Evolutionary conservation across 1,284 basidiomycete genomes (phyloP).

Genomic region (Golubevia pallescens): DNA sequence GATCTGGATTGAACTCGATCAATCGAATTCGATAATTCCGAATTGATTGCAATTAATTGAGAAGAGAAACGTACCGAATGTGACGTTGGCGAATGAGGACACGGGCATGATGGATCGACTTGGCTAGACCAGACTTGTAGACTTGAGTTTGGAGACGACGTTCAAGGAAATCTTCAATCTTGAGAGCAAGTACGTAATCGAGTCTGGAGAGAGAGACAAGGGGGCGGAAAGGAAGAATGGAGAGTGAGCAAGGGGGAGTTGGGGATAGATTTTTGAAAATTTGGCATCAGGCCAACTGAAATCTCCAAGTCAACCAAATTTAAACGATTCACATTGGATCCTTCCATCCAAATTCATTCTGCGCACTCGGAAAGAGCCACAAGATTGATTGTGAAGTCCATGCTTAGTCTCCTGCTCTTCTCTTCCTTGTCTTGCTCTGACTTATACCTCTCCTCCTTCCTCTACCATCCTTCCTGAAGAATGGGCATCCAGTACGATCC

Average conservation of each 20-base stretch:
- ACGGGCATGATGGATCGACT: conserved; percentile 64
- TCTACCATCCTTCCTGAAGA: no score
- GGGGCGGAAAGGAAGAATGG: not conserved
- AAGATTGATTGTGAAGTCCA: no score
- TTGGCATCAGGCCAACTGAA: no score
- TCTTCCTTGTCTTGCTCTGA: no score
- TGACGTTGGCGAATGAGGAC: conserved; percentile 62
- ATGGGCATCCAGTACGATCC: no score
- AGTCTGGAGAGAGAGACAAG: conserved; percentile 22
- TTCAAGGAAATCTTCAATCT: conserved; percentile 64
- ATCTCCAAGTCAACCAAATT: no score
- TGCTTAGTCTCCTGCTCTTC: no score
- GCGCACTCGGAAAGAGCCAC: no score
- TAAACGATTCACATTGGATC: no score
- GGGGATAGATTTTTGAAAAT: no score
- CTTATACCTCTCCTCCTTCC: no score
- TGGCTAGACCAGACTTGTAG: conserved; percentile 62
- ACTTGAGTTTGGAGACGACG: conserved; percentile 64
- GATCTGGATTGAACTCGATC: not conserved
- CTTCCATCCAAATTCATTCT: no score
- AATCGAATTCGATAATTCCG: not conserved
- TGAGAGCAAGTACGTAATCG: conserved; percentile 64
- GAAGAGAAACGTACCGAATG: conserved; percentile 33
- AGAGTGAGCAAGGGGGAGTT: not conserved
- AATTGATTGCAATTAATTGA: not conserved